These are phyloP conservation scores for Hydrangea macrophylla DNA, from an alignment of 148 eudicot genomes.

Conservation along the genomic window DNA sequence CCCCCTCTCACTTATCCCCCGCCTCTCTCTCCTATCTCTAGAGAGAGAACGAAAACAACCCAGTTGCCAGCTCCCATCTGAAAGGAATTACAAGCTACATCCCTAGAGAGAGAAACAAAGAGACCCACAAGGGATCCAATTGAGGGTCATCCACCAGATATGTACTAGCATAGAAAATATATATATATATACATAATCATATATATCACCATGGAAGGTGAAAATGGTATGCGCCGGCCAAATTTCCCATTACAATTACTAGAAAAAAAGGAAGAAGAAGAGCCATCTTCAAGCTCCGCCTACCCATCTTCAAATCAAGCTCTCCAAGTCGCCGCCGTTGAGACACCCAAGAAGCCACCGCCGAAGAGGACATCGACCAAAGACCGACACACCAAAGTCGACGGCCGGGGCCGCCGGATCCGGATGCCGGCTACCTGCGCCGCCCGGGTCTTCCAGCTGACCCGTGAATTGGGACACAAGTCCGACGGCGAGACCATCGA, in stretches of 20 bases:
- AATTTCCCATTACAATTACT: constrained; percentile 40
- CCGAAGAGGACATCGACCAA: constrained; percentile 37
- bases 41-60: constrained; percentile 5
- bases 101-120: constrained; percentile 2
- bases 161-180: background rate
- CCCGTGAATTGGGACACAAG: constrained; percentile 40
- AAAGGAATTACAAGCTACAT: background rate
- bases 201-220: constrained; percentile 31
- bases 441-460: constrained; percentile 53
- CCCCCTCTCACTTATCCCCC: constrained; percentile 18
- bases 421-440: constrained; percentile 51
- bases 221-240: constrained; percentile 20
- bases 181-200: background rate
- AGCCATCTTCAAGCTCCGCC: constrained; percentile 6
- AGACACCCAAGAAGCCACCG: constrained; percentile 24
- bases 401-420: constrained; percentile 47
- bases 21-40: constrained; percentile 8
- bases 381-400: constrained; percentile 46
- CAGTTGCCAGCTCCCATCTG: constrained; percentile 18
- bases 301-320: background rate
- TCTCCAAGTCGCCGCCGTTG: background rate
- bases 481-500: constrained; percentile 54
- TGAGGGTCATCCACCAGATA: constrained; percentile 18
- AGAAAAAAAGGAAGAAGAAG: constrained; percentile 27
- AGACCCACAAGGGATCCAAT: constrained; percentile 17